Percentiles rank a stretch among this genome's conserved stretches.
These are phyloP conservation scores for Hypericum perforatum DNA, from an alignment of 345 rosid genomes.

Conservation along the genomic window DNA sequence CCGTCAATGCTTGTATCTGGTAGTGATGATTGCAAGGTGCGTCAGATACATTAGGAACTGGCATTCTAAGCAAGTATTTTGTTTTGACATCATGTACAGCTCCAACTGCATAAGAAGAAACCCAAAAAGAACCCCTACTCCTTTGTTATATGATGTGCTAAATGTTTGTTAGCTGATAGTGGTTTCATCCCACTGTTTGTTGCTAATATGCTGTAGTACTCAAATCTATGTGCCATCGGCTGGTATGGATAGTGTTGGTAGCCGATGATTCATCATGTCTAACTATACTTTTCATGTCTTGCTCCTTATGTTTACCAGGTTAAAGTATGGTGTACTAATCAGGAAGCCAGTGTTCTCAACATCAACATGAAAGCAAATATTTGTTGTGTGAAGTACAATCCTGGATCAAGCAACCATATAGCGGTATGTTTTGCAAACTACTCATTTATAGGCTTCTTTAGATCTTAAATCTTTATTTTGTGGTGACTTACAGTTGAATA, in stretches of 20 bases:
- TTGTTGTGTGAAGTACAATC: constrained; percentile 96
- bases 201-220: too few relatives aligned
- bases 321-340: constrained; percentile 95
- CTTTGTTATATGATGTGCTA: too few relatives aligned
- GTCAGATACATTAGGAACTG: constrained; percentile 1
- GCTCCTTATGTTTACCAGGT: constrained; percentile 40
- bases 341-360: constrained; percentile 88
- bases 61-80: too few relatives aligned
- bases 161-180: too few relatives aligned
- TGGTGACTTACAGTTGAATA: too few relatives aligned
- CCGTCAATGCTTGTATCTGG: constrained; percentile 98
- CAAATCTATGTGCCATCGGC: too few relatives aligned
- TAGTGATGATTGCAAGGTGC: constrained; percentile 95
- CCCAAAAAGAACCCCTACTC: too few relatives aligned
- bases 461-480: too few relatives aligned
- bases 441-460: too few relatives aligned
- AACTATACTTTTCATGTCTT: constrained; percentile 13
- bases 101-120: too few relatives aligned
- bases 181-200: too few relatives aligned
- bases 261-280: constrained; percentile 1
- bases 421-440: constrained; percentile 46
- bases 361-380: constrained; percentile 99
- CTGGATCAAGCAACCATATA: constrained; percentile 86
- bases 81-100: too few relatives aligned
- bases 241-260: neutral